phyloP scores from a whole-genome alignment of 179 eudicot genomes.

The Carnegiea gigantea region DNA sequence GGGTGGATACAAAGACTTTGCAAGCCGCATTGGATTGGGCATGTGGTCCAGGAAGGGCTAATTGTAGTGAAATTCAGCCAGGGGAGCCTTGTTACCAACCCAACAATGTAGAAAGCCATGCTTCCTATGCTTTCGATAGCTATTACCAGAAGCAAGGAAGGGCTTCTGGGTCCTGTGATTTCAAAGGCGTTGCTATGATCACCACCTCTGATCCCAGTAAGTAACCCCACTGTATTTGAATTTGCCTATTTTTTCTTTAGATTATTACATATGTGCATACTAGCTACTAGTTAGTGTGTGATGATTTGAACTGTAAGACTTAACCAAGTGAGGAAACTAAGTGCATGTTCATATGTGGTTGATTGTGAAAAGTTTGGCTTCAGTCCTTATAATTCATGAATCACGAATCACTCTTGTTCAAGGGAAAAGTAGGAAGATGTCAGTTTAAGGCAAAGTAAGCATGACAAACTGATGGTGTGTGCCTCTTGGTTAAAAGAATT shows the following conservation, averaged over 20 bases:
- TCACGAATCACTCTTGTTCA: constrained; percentile 23
- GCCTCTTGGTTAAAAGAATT: background rate
- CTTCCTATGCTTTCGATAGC: constrained; percentile 88
- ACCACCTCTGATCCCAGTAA: constrained; percentile 93
- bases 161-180: constrained; percentile 71
- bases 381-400: background rate
- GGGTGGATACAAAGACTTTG: constrained; percentile 56
- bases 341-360: background rate
- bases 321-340: background rate
- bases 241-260: background rate
- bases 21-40: constrained; percentile 96
- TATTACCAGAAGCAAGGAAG: constrained; percentile 80
- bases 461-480: constrained; percentile 9
- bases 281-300: background rate
- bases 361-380: background rate
- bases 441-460: constrained; percentile 19
- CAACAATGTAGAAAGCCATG: constrained; percentile 69
- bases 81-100: constrained; percentile 82
- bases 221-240: constrained; percentile 25
- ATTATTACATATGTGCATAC: background rate
- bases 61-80: constrained; percentile 84
- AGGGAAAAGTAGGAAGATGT: constrained; percentile 19
- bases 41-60: constrained; percentile 91
- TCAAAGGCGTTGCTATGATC: constrained; percentile 89
- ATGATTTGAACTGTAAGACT: background rate